phyloP scores from a whole-genome alignment of 176 grass and related monocot genomes.

The Oryza punctata region DNA sequence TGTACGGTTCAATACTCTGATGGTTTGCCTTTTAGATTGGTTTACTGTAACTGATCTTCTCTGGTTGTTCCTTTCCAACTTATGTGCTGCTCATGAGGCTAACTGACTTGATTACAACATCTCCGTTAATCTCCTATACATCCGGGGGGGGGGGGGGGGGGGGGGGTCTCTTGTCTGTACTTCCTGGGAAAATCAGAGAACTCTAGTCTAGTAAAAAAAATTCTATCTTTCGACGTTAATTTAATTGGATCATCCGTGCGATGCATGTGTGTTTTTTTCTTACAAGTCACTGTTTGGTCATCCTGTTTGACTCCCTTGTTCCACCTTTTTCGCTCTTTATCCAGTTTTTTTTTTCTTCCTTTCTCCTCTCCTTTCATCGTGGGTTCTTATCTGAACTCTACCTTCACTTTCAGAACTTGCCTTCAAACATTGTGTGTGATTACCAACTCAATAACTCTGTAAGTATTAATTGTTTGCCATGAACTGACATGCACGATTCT shows the following conservation, averaged over 20 bases:
- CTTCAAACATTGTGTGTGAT: neutral
- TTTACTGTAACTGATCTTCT: neutral
- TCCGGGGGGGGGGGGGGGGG: no score
- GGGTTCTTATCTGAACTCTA: neutral
- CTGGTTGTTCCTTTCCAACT: neutral
- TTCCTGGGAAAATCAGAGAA: neutral
- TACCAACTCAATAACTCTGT: neutral
- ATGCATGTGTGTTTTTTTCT: neutral
- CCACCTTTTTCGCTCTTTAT: neutral
- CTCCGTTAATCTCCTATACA: neutral
- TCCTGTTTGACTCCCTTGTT: neutral
- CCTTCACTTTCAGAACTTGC: neutral
- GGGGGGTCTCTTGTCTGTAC: neutral
- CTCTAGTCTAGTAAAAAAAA: neutral
- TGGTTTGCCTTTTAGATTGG: neutral
- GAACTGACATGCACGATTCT: neutral
- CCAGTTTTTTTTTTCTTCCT: no score
- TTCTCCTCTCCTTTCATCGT: neutral
- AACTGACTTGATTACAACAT: neutral
- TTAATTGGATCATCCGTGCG: neutral
- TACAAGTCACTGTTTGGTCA: neutral
- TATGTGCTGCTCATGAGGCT: no score
- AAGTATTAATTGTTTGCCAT: neutral
- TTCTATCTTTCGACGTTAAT: neutral
- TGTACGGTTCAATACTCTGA: no score